phyloP scores from a whole-genome alignment of 345 rosid genomes.

The Citrus unshiu region DNA sequence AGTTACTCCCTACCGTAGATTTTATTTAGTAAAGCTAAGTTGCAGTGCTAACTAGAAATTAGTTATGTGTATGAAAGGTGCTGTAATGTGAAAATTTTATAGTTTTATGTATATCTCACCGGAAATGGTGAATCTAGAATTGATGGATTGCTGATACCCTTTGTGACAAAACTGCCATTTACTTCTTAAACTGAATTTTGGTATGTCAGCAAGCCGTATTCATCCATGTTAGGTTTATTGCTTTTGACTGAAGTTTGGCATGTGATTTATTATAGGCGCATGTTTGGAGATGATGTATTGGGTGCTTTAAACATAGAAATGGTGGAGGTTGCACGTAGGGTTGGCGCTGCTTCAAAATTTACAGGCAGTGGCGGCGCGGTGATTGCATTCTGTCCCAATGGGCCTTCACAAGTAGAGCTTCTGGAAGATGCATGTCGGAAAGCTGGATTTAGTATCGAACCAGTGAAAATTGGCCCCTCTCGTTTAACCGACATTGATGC shows the following conservation, averaged over 20 bases:
- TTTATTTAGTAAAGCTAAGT: neutral
- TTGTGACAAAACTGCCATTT: no score
- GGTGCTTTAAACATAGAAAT: conserved; percentile 77
- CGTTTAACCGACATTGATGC: conserved; percentile 42
- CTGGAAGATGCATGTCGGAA: conserved; percentile 68
- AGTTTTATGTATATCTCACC: neutral
- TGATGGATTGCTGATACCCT: neutral
- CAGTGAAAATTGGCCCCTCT: conserved; percentile 58
- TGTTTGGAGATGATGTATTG: conserved; percentile 83
- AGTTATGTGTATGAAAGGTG: neutral
- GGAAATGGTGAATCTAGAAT: neutral
- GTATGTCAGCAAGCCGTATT: neutral
- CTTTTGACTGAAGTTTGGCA: neutral
- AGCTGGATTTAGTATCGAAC: conserved; percentile 60
- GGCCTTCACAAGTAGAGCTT: conserved; percentile 54
- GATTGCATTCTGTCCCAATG: conserved; percentile 77
- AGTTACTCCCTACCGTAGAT: no score
- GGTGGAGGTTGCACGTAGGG: conserved; percentile 79
- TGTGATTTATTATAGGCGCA: conserved; percentile 35
- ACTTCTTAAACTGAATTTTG: no score
- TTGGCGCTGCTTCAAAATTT: conserved; percentile 82
- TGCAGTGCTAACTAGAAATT: neutral
- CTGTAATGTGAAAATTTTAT: neutral
- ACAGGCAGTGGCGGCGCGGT: conserved; percentile 98
- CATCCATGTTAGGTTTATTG: neutral